Base-by-base conservation (phyloP, 441 rosid genomes). In the Biscutella laevigata region DNA sequence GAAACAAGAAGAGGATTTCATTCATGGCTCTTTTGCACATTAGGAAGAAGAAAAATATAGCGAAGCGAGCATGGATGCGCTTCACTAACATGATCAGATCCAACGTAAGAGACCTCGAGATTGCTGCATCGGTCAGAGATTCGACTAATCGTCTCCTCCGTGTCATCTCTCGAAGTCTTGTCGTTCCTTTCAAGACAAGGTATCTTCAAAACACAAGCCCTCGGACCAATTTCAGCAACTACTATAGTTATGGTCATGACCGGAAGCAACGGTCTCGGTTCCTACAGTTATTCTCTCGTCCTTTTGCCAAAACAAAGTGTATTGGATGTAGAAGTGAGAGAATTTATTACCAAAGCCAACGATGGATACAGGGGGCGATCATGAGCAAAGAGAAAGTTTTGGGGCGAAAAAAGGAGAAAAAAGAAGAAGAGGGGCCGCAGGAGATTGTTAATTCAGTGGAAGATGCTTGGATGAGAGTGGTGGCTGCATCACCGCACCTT, bases 391-490 rank as follows among this genome's bases (percentile, higher is more conserved):
- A 42, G 20, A 57, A 53, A 7, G 46, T 62, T 39, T 50, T 26
- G 33, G 71, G 39, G 27, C 55, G 9, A 76, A 59, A 63, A 43
- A 73, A 1, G 72, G 57, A 68, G 16, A 62, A 47, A 11, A 17
- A 50, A n/a, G 75, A 28, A 64, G 61, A 13, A 19, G 70, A 42
- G 46, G 52, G 38, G 67, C 16, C 37, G 37, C 33, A 25, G 36
- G 59, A 59, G 44, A 55, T 71, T 51, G 66, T 59, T 44, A 68
- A 59, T 17, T 19, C 71, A 17, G 34, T 53, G 53, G 97, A 88
- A 49, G 95, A 83, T 64, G 84, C 83, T 14, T 88, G 92, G 95
- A 80, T 71, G 49, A 77, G 74, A 37, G 73, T 77, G 13, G 84
- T 88, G 16, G 88, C 90, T 20, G 69, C 64, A 24, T 83, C 97